Base-by-base conservation (phyloP, 2,329 filamentous ascomycete species). In the Ceratocystis variospora region DNA sequence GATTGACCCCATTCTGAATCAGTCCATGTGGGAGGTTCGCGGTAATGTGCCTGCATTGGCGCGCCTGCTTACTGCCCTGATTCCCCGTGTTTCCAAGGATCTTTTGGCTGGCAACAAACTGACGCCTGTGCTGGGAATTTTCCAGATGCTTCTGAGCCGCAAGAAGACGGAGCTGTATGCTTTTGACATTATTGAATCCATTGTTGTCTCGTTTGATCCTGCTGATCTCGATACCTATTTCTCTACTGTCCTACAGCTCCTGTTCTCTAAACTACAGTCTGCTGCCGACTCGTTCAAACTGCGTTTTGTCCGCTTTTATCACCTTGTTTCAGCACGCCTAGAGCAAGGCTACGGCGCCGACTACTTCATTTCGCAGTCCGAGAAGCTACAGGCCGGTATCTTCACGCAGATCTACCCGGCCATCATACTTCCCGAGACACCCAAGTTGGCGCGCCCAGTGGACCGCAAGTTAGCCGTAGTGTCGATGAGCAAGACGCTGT, bases 401-500 rank as follows among this genome's bases (percentile, higher is more conserved):
- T 97, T 96, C 75, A 86, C 86, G 19, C 87, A 87, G 37, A 83
- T 99, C 66, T 99, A 99, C 77, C 83, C 91, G 6, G 85, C 80
- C 44, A 88, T 97, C 72, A 89, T 99, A 70, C 84, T 99, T 6
- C 88, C 89, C 0, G 88, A 90, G 67, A 96, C 93, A 0, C 88
- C 93, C 74, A 92, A 95, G 75, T 83, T 99, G 31, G 86, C 88
- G 31, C 86, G 90, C 3, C 92, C 94, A 0, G 80, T 90, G 41
- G 95, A 99, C 74, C 89, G 94, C 71, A 99, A 99, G 77, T 87
- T 88, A 1, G 94, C 93, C 1, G 92, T 96, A 22, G 84, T 99
- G 44, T 96, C 92, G 0, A 86, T 96, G 70, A 93, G 93, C 45
- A 96, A 96, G 78, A 95, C 91, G 0, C 80, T 97, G 28, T 88